Percentiles rank a stretch among this genome's conserved stretches.
Conservation (phyloP, 768 basidiomycete genomes). For the Lentinula sp. region DNA sequence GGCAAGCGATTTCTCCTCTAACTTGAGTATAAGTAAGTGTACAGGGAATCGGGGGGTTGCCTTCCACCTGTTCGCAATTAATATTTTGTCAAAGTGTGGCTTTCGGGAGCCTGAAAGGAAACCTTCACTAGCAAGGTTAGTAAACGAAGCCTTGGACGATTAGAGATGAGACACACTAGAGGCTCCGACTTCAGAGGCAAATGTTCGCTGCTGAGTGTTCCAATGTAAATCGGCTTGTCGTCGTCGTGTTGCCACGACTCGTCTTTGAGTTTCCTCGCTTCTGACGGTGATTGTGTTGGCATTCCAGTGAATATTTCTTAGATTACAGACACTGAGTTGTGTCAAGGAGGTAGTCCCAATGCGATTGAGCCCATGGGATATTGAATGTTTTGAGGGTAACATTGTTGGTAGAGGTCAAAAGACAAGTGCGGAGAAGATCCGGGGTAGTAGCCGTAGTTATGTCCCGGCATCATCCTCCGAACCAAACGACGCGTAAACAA, state of each 20-base stretch:
- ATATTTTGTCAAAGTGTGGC: conserved; percentile 83
- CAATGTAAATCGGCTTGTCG: background rate
- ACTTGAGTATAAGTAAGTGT: background rate
- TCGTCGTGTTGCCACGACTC: background rate
- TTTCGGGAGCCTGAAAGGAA: background rate
- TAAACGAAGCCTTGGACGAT: background rate
- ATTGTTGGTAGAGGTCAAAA: background rate
- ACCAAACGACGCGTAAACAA: too few relatives aligned
- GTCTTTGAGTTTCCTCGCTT: background rate
- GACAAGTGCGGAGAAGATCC: background rate
- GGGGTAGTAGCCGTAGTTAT: background rate
- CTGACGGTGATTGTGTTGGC: background rate
- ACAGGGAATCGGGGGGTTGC: background rate
- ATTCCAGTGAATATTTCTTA: background rate
- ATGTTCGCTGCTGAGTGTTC: background rate
- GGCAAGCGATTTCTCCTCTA: conserved; percentile 94
- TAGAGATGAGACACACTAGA: background rate
- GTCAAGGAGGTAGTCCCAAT: background rate
- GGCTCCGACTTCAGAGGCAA: background rate
- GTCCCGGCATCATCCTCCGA: too few relatives aligned
- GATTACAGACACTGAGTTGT: background rate
- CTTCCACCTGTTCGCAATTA: conserved; percentile 80
- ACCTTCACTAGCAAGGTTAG: background rate
- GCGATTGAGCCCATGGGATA: background rate
- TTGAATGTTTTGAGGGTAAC: background rate